Evolutionary conservation across 1,284 basidiomycete species (phyloP), one percentile per base, ranked within the genome.

Genomic region (Ganoderma multipileum): DNA sequence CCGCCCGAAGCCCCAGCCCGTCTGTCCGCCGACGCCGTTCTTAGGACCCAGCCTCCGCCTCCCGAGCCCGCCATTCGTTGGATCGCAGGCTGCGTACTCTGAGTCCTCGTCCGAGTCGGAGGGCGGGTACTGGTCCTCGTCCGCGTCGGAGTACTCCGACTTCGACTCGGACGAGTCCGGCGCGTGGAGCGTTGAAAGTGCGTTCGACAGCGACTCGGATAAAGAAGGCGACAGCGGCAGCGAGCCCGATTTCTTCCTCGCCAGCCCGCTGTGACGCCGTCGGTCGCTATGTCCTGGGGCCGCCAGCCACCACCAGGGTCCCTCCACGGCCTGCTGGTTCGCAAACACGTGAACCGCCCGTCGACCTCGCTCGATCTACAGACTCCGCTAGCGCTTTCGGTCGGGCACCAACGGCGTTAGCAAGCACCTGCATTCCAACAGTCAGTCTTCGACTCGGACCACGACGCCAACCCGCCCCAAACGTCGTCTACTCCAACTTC

Each of bases 21-120:
- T 18, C 23, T 42, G 23, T 20, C 57, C 57, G 57, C 57, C 33
- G 57, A 59, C 36, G 36, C 58, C 58, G 26, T 26, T 60, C 39
- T 4, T 60, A 14, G 23, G 26, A 18, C 2, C 36, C 0, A 59
- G 12, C 3, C 33, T 23, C 36, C 36, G 20, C 18, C 28, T 55
- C 12, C 54, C 20, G 7, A 33, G 30, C 54, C 30, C 54, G 57
- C n/a, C 57, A 12, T 52, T 52, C 36, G 0, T 59, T 23, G 28
- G 5, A 18, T 26, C 11, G n/a, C 23, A n/a, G 23, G 55, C 11
- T 36, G n/a, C n/a, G 9, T 3, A 36, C 55, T 9, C n/a, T n/a
- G 55, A 38, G 36, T 58, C 55, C 33, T n/a, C 23, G 55, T 11
- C 30, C 20, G 55, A 23, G 28, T 38, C 36, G 12, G 55, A 38